Base-by-base conservation (phyloP, 768 basidiomycete genomes). In the Mycena galericulata region DNA sequence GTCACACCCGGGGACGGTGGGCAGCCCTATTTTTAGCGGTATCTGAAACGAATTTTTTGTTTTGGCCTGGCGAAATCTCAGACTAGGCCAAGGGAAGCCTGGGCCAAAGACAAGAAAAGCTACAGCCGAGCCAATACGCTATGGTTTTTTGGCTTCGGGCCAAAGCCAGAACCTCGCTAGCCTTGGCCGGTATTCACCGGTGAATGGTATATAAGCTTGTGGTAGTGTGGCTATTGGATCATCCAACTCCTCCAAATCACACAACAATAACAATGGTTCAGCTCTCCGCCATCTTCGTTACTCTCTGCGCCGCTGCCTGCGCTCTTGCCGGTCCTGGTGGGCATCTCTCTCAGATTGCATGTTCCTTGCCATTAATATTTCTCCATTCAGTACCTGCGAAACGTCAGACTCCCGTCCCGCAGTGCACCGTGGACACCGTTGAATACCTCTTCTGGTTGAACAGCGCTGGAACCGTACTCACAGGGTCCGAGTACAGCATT, bases 221-320 rank as follows among this genome's bases (percentile, higher is more conserved):
- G 26, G 55, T 57, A 57, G 55, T 57, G n/a, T n/a, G n/a, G n/a
- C n/a, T 57, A 27, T 26, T 41, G 41, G 27, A 57, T 57, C n/a
- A n/a, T n/a, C 14, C 55, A 17, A 41, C 40, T 57, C 55, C 55
- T 57, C 40, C 55, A 56, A 57, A 57, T 20, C 55, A 22, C 40
- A 57, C 40, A 57, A 40, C 55, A 57, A 43, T 57, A 57, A 57
- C 55, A 43, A 57, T 57, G 55, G 55, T 57, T 57, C 38, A 57
- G 40, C 55, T 57, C 55, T 57, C 55, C 27, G 27, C 40, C 55
- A 20, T 22, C 55, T 57, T 57, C 40, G 40, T 57, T 43, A 57
- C 55, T 57, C 55, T 57, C 40, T 57, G 55, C 55, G 27, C 55
- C 55, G 55, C 55, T 43, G 55, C 55, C 55, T 57, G 55, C 55